phyloP scores from a whole-genome alignment of 2,329 filamentous ascomycete genomes.

The Trichoderma asperellum region DNA sequence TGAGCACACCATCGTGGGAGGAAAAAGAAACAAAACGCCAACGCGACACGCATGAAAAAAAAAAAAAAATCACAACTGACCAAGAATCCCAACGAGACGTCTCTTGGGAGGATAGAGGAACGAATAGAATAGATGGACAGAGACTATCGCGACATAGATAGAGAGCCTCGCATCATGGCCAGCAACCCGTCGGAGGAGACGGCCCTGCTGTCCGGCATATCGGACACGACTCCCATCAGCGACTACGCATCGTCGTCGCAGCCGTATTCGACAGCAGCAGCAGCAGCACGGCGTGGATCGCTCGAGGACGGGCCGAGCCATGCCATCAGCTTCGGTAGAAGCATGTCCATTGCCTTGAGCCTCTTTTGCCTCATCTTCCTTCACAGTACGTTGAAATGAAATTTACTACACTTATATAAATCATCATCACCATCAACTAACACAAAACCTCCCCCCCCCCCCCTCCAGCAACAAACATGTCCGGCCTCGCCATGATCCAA shows the following conservation, averaged over 20 bases:
- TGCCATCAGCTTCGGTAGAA: background rate
- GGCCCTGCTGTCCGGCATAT: background rate
- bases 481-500: conserved; percentile 80
- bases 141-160: background rate
- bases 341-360: conserved; percentile 19
- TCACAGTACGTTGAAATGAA: background rate
- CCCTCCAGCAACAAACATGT: conserved; percentile 67
- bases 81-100: background rate
- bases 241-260: background rate
- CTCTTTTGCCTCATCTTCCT: conserved; percentile 39
- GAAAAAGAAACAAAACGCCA: background rate
- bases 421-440: background rate
- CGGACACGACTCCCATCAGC: background rate
- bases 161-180: background rate
- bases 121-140: background rate
- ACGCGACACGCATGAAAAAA: background rate
- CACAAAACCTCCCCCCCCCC: background rate
- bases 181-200: conserved; percentile 1
- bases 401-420: background rate
- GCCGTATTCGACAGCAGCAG: background rate
- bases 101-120: background rate
- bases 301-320: background rate
- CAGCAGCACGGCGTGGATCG: background rate
- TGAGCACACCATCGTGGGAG: background rate
- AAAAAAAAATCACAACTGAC: background rate